Conservation (phyloP, 371 early-diverging fungal species). For the Mortierella polycephala region DNA sequence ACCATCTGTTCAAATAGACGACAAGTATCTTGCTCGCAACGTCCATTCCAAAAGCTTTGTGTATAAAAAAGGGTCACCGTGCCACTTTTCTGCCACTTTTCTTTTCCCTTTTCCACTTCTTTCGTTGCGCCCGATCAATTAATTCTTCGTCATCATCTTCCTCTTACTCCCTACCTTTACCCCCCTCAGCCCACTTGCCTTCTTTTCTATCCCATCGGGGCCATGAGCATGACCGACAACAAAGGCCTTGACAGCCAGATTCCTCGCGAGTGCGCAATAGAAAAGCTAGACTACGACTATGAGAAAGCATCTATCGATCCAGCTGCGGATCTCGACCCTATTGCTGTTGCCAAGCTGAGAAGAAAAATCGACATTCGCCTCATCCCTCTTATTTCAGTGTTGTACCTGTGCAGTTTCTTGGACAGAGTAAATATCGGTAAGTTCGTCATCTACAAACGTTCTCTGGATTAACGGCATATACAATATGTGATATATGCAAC, state of each 20-base stretch:
- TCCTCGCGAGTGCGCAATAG: slow-evolving; percentile 12
- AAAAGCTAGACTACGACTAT: slow-evolving; percentile 17
- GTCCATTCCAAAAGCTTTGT: too few species aligned
- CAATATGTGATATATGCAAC: too few species aligned
- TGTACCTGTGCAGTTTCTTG: slow-evolving; percentile 78
- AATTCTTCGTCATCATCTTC: background rate
- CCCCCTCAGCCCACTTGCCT: background rate
- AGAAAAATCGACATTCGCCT: slow-evolving; percentile 75
- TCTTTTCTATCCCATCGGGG: background rate
- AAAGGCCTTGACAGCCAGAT: slow-evolving; percentile 9
- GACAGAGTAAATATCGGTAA: slow-evolving; percentile 84
- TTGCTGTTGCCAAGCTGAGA: slow-evolving; percentile 57
- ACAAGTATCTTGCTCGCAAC: too few species aligned
- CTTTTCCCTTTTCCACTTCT: background rate
- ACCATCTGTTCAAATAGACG: too few species aligned
- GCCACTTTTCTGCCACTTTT: too few species aligned
- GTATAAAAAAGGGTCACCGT: too few species aligned
- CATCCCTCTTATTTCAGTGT: slow-evolving; percentile 73
- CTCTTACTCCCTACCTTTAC: background rate
- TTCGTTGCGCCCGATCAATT: background rate
- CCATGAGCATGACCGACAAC: slow-evolving; percentile 4
- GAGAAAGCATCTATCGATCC: slow-evolving; percentile 7
- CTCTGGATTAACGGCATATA: too few species aligned
- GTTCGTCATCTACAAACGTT: background rate
- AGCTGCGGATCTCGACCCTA: slow-evolving; percentile 22